Base-by-base conservation (phyloP, 108 stramenopile genomes). In the Epithemia pelagica region DNA sequence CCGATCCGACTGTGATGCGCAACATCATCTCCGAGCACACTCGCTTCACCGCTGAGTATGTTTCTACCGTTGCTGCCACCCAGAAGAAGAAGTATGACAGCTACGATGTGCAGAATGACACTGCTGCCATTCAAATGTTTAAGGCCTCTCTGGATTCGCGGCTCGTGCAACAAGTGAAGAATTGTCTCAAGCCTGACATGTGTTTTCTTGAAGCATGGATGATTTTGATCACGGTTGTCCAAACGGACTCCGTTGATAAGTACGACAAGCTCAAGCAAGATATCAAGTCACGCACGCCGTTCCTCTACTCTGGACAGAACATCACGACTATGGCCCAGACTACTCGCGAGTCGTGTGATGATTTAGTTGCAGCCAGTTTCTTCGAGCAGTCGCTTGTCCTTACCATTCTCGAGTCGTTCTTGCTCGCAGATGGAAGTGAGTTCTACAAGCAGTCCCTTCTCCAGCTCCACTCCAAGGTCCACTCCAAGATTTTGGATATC, bases 1-100 rank as follows among this genome's bases (percentile, higher is more conserved):
- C 27, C 30, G 28, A 61, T 61, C 27, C 61, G 10, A 30, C 61
- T 3, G 29, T n/a, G 5, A 61, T 61, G 61, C 27, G 23, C 28
- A 30, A 10, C 30, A 28, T 61, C 61, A 46, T 46, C 15, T 15
- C 15, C 37, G 15, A 46, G 15, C 37, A 46, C 37, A 46, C 37
- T 5, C 37, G 15, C 15, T 46, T 46, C 37, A 46, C 37, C 37
- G 5, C 15, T 46, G 37, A 46, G 5, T 10, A 46, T 46, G 37
- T 15, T 46, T 5, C 37, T 10, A 46, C 37, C 5, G 10, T 46
- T 46, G 37, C 37, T 15, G 10, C 5, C 5, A 46, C 37, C 37
- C 37, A 46, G 15, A 46, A 46, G 15, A 15, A 10, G 15, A 5
- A 46, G 10, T 46, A 46, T 15, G 15, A 46, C 15, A 5, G 15